These are phyloP conservation scores for Acer negundo DNA, from an alignment of 345 rosid genomes.

Conservation along the genomic window DNA sequence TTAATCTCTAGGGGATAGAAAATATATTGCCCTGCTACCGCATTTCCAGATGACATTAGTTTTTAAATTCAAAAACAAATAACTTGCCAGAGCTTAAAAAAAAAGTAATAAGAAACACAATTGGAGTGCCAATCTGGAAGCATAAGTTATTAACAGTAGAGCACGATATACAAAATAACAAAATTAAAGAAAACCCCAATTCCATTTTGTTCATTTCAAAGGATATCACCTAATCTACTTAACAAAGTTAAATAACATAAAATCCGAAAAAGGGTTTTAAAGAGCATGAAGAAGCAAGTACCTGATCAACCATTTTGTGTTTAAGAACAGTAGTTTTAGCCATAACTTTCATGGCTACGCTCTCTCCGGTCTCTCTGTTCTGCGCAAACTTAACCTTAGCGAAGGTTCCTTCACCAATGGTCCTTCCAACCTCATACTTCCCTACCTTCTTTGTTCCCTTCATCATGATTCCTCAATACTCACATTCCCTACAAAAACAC, in stretches of 20 bases:
- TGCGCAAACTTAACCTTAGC: slow-evolving; percentile 93
- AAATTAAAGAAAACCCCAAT: neutral
- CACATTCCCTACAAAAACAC: neutral
- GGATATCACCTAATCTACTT: neutral
- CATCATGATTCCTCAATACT: slow-evolving; percentile 30
- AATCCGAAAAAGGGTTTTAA: too few species aligned
- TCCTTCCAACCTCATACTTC: slow-evolving; percentile 83
- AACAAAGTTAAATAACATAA: too few species aligned
- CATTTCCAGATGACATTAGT: neutral
- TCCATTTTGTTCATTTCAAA: neutral
- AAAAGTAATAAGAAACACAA: neutral
- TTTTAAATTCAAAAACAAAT: neutral
- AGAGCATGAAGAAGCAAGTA: slow-evolving; percentile 16
- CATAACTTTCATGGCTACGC: slow-evolving; percentile 83
- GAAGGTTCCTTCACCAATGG: slow-evolving; percentile 90
- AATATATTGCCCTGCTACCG: neutral
- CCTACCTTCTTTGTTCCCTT: slow-evolving; percentile 59
- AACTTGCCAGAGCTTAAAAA: neutral
- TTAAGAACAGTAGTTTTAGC: slow-evolving; percentile 78
- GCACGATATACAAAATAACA: too few species aligned
- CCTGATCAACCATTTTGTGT: slow-evolving; percentile 95
- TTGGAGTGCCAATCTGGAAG: neutral
- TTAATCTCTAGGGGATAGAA: neutral
- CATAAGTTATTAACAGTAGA: neutral
- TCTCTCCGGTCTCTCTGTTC: slow-evolving; percentile 67